These are phyloP conservation scores for Fusarium sp. DNA, from an alignment of 2,329 filamentous ascomycete species.

Conservation along the genomic window DNA sequence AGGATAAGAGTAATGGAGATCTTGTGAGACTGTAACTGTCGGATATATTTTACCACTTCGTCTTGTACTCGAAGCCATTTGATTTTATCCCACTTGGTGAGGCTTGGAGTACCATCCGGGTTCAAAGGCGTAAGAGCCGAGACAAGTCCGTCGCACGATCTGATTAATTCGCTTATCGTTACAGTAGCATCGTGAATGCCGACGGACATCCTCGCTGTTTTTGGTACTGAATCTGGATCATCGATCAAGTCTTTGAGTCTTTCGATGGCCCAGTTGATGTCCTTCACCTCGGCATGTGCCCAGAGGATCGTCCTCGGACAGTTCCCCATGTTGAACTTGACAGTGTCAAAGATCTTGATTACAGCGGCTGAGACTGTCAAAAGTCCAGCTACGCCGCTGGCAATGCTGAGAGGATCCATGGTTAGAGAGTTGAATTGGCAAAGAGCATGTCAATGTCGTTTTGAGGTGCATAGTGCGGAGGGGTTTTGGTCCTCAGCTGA, in stretches of 20 bases:
- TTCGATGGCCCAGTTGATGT: conserved; percentile 25
- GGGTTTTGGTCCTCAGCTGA: conserved; percentile 6
- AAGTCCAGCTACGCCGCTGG: conserved; percentile 26
- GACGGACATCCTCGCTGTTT: conserved; percentile 20
- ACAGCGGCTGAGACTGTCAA: conserved; percentile 20
- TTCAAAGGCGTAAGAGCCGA: conserved; percentile 4
- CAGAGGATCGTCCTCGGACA: conserved; percentile 18
- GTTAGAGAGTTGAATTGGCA: too few relatives aligned
- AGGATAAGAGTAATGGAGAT: conserved; percentile 25
- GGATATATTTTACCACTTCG: conserved; percentile 29
- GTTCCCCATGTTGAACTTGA: conserved; percentile 15
- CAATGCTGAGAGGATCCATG: conserved; percentile 30
- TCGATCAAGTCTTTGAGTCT: conserved; percentile 25
- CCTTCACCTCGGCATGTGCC: conserved; percentile 25
- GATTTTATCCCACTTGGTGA: conserved; percentile 10
- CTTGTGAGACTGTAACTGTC: conserved; percentile 28
- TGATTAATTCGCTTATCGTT: conserved; percentile 24
- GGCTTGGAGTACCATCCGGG: neutral
- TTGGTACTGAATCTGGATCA: conserved; percentile 23
- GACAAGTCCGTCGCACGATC: conserved; percentile 19
- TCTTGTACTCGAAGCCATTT: conserved; percentile 29
- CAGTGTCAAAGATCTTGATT: conserved; percentile 15
- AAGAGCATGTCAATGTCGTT: neutral
- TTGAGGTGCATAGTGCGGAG: neutral
- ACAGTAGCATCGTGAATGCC: conserved; percentile 29